Conservation (phyloP, 2,329 filamentous ascomycete genomes). For the Calonectria crousiana region DNA sequence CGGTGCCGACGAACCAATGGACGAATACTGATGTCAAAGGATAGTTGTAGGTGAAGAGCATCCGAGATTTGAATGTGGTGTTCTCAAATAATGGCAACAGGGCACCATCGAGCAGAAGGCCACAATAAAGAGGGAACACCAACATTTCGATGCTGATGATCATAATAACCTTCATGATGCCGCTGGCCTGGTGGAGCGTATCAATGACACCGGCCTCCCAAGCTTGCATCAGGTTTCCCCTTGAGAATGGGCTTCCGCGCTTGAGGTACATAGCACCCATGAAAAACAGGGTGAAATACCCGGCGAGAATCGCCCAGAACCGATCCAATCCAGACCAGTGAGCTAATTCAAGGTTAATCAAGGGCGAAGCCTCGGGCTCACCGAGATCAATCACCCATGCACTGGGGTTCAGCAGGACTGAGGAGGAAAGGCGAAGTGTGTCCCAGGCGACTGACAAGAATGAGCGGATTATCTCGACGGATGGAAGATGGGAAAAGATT, state of each 20-base stretch:
- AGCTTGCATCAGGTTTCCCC: conserved; percentile 65
- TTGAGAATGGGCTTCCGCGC: conserved; percentile 76
- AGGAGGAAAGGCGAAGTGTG: conserved; percentile 34
- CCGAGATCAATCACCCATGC: conserved; percentile 71
- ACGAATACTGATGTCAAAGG: conserved; percentile 95
- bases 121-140: conserved; percentile 95
- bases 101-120: conserved; percentile 88
- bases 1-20: conserved; percentile 98
- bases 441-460: conserved; percentile 29
- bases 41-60: conserved; percentile 81
- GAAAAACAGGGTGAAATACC: conserved; percentile 82
- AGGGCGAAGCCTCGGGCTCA: conserved; percentile 51
- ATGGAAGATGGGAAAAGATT: conserved; percentile 43
- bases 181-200: conserved; percentile 89
- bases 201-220: conserved; percentile 86
- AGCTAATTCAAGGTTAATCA: conserved; percentile 69
- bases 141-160: conserved; percentile 99
- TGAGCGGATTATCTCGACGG: conserved; percentile 24
- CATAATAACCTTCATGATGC: conserved; percentile 96
- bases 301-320: conserved; percentile 79
- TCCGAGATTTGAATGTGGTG: conserved; percentile 80
- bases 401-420: conserved; percentile 58
- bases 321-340: conserved; percentile 76
- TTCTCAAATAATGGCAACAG: conserved; percentile 89
- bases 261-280: conserved; percentile 84